These are phyloP conservation scores for Echinochloa phyllopogon DNA, from an alignment of 176 grass and related monocot species.

Conservation along the genomic window DNA sequence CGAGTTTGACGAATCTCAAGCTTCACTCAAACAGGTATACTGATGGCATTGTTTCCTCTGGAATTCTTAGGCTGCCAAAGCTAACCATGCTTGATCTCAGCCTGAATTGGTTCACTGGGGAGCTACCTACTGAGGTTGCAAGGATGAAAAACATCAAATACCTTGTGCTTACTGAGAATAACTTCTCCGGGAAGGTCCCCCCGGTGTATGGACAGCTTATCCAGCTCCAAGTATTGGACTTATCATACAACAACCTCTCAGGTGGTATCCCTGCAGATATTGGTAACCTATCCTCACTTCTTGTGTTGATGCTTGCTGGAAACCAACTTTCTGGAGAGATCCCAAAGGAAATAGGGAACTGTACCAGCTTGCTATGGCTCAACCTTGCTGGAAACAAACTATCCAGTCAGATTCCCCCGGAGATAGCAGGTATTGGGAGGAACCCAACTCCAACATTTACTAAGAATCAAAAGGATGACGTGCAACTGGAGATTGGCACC, in stretches of 20 bases:
- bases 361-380: slow-evolving; percentile 65
- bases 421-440: slow-evolving; percentile 46
- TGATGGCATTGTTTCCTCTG: slow-evolving; percentile 48
- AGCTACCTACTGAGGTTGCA: slow-evolving; percentile 39
- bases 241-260: slow-evolving; percentile 22
- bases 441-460: slow-evolving; percentile 55
- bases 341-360: slow-evolving; percentile 62
- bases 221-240: slow-evolving; percentile 51
- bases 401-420: slow-evolving; percentile 36
- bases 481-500: slow-evolving; percentile 30
- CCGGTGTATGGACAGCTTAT: slow-evolving; percentile 28
- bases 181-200: slow-evolving; percentile 49
- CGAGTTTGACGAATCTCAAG: slow-evolving; percentile 21
- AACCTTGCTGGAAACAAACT: slow-evolving; percentile 54
- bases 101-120: slow-evolving; percentile 53
- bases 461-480: slow-evolving; percentile 25
- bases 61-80: slow-evolving; percentile 46
- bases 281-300: slow-evolving; percentile 34
- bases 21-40: slow-evolving; percentile 55
- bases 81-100: slow-evolving; percentile 59
- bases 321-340: slow-evolving; percentile 58
- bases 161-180: slow-evolving; percentile 50
- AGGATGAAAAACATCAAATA: slow-evolving; percentile 45
- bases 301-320: slow-evolving; percentile 58
- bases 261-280: neutral